Conservation (phyloP, 495 filamentous ascomycete species). For the Hyphodiscus hymeniophilus region DNA sequence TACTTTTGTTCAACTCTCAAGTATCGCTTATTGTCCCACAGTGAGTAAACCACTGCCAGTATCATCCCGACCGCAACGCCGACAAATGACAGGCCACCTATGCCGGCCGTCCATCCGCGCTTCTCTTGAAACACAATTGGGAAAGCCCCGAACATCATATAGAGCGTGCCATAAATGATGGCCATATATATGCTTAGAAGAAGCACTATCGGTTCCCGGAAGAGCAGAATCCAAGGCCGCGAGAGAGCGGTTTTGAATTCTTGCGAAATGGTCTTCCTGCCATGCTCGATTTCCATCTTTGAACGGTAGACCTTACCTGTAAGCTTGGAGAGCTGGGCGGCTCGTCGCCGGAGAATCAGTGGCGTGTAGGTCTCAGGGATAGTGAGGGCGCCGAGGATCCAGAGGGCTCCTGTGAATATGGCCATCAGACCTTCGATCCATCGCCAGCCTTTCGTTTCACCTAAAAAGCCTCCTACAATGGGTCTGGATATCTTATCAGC, state of each 20-base stretch:
- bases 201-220: slow-evolving; percentile 76
- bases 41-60: slow-evolving; percentile 56
- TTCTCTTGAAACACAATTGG: slow-evolving; percentile 68
- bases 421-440: slow-evolving; percentile 46
- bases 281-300: slow-evolving; percentile 39
- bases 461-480: slow-evolving; percentile 34
- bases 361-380: slow-evolving; percentile 82
- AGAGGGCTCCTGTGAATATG: slow-evolving; percentile 65
- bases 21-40: slow-evolving; percentile 52
- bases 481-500: slow-evolving; percentile 38
- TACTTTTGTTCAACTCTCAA: slow-evolving; percentile 25
- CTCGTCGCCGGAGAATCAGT: slow-evolving; percentile 66
- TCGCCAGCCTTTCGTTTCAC: slow-evolving; percentile 47
- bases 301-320: slow-evolving; percentile 58
- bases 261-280: slow-evolving; percentile 27
- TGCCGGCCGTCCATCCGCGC: slow-evolving; percentile 64
- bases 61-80: slow-evolving; percentile 78
- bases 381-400: slow-evolving; percentile 53
- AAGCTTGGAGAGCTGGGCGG: slow-evolving; percentile 54
- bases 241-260: slow-evolving; percentile 43
- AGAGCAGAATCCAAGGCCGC: slow-evolving; percentile 44
- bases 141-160: slow-evolving; percentile 89
- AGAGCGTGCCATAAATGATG: slow-evolving; percentile 72
- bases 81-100: slow-evolving; percentile 70
- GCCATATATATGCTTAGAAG: slow-evolving; percentile 64